Conservation (phyloP, 208 protist genomes). For the Herpetomonas tarakana region DNA sequence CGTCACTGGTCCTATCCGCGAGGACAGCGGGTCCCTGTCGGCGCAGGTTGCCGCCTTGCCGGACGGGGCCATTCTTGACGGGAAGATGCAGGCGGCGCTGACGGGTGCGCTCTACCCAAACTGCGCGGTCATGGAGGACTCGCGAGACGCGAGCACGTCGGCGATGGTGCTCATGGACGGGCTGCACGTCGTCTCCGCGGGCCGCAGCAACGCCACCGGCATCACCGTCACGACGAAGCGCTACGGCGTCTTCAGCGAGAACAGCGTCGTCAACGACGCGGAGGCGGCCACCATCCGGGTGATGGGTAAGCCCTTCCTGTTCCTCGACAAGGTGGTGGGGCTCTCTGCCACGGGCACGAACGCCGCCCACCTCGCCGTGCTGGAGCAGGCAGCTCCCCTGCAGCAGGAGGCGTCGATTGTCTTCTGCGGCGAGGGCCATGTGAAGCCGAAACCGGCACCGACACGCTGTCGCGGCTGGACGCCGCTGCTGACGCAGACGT, state of each 20-base stretch:
- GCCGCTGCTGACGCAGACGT: slow-evolving; percentile 62
- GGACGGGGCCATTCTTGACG: slow-evolving; percentile 31
- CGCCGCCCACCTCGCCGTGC: slow-evolving; percentile 14
- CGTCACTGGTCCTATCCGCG: background rate
- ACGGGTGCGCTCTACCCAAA: slow-evolving; percentile 71
- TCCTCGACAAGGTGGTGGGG: slow-evolving; percentile 36
- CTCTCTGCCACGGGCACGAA: slow-evolving; percentile 4
- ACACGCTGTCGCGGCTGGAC: slow-evolving; percentile 79
- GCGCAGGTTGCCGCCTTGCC: slow-evolving; percentile 28
- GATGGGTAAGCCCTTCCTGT: slow-evolving; percentile 39
- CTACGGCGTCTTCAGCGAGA: slow-evolving; percentile 29
- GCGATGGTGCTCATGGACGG: slow-evolving; percentile 17
- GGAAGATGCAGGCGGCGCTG: slow-evolving; percentile 42
- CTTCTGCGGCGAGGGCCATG: slow-evolving; percentile 48
- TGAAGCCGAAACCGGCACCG: slow-evolving; percentile 36
- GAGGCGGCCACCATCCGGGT: slow-evolving; percentile 11
- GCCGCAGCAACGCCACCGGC: slow-evolving; percentile 10
- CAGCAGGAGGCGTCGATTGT: slow-evolving; percentile 62
- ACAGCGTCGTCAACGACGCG: slow-evolving; percentile 21
- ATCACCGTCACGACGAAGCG: slow-evolving; percentile 13
- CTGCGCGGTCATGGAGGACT: slow-evolving; percentile 40
- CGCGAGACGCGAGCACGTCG: slow-evolving; percentile 16
- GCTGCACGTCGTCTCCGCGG: slow-evolving; percentile 8
- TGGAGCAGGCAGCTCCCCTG: slow-evolving; percentile 45
- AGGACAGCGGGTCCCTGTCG: slow-evolving; percentile 1